Percentiles rank a stretch among this genome's conserved stretches.
phyloP scores from a whole-genome alignment of 495 filamentous ascomycete genomes.

The Podospora bellae-mahoneyi region DNA sequence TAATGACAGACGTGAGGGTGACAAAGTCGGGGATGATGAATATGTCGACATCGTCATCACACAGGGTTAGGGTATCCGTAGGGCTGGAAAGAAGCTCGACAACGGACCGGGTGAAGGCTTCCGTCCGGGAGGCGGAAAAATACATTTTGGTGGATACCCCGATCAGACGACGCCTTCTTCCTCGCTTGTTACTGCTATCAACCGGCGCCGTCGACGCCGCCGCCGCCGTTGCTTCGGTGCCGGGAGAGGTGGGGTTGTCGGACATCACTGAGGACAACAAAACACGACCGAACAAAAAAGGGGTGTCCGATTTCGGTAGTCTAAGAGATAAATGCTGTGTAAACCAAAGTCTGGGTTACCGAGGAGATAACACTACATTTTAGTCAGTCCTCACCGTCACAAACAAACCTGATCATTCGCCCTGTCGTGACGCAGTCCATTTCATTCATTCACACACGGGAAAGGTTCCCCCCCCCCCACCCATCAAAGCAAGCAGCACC shows the following conservation, averaged over 20 bases:
- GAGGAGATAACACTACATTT: too few relatives aligned
- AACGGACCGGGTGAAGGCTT: slow-evolving; percentile 57
- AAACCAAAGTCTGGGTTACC: too few relatives aligned
- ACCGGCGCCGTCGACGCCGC: too few relatives aligned
- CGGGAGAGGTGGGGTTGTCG: not conserved
- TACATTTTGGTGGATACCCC: slow-evolving; percentile 84
- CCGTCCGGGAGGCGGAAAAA: slow-evolving; percentile 64
- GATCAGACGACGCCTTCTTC: slow-evolving; percentile 45
- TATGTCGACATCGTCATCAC: slow-evolving; percentile 46
- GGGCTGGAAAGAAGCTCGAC: slow-evolving; percentile 41
- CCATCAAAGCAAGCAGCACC: not conserved
- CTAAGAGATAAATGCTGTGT: too few relatives aligned
- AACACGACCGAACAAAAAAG: too few relatives aligned
- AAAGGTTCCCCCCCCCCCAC: too few relatives aligned
- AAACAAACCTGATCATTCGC: not conserved
- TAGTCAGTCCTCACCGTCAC: not conserved
- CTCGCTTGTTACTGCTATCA: not conserved
- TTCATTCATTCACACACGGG: too few relatives aligned
- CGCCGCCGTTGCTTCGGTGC: too few relatives aligned
- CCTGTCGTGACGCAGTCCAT: not conserved
- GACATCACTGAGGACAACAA: not conserved
- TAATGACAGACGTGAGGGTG: slow-evolving; percentile 55
- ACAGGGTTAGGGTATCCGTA: slow-evolving; percentile 26
- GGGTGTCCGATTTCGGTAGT: too few relatives aligned
- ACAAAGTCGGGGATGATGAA: slow-evolving; percentile 76